Evolutionary conservation across 2,329 filamentous ascomycete species (phyloP).

Genomic region (Paracamarosporium sp.): DNA sequence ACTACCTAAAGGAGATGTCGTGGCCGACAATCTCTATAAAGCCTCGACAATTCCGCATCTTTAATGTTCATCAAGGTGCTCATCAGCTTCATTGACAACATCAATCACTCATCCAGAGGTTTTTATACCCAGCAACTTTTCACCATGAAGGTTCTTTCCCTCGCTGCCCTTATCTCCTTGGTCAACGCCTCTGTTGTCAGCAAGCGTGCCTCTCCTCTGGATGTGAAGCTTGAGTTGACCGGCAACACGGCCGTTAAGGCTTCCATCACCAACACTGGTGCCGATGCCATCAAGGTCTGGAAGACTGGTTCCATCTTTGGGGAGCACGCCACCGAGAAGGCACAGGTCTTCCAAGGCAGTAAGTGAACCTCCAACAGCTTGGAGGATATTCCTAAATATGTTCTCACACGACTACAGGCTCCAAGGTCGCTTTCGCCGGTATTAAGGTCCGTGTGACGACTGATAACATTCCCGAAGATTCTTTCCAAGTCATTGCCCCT

Average conservation of each 20-base stretch:
- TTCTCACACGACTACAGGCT: conserved; percentile 30
- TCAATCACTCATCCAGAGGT: not conserved
- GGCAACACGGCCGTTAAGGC: conserved; percentile 60
- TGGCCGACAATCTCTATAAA: not conserved
- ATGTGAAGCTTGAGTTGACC: conserved; percentile 52
- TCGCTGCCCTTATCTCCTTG: conserved; percentile 13
- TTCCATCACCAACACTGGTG: conserved; percentile 58
- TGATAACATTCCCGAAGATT: conserved; percentile 52
- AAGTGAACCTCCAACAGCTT: conserved; percentile 20
- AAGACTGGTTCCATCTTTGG: conserved; percentile 60
- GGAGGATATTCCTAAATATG: not conserved
- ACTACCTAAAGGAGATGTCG: not conserved
- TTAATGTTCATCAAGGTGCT: not conserved
- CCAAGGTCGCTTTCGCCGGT: conserved; percentile 56
- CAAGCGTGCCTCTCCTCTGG: conserved; percentile 42
- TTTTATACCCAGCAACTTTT: not conserved
- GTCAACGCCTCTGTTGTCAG: conserved; percentile 22
- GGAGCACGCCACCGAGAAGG: conserved; percentile 57
- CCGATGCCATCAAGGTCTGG: conserved; percentile 55
- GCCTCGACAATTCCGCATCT: not conserved
- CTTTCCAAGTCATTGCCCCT: conserved; percentile 56
- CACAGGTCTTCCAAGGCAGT: conserved; percentile 56
- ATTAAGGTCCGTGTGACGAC: conserved; percentile 56
- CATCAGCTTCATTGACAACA: conserved; percentile 2
- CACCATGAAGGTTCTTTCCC: conserved; percentile 17